A percentile compares a stretch with the other conserved stretches of the same genome.
phyloP scores from a whole-genome alignment of 192 early-diverging fungal genomes.

The Coemansia sp. region DNA sequence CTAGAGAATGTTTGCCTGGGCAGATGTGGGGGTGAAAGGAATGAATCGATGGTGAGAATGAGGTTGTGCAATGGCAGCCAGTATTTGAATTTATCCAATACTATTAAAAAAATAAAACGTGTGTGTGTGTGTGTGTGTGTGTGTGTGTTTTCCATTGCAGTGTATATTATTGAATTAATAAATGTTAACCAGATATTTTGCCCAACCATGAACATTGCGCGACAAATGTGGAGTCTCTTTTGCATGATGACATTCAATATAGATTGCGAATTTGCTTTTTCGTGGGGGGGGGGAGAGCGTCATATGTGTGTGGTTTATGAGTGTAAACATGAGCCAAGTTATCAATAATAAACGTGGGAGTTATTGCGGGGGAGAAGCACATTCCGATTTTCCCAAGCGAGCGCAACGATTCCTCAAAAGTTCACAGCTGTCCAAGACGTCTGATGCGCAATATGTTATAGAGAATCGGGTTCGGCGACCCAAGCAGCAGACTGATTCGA shows the following conservation, averaged over 20 bases:
- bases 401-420: no score
- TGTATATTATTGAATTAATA: background rate
- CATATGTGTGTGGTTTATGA: no score
- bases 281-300: background rate
- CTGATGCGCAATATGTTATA: no score
- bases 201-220: background rate
- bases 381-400: no score
- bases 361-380: background rate
- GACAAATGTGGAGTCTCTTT: background rate
- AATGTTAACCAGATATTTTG: background rate
- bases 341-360: background rate
- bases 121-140: background rate
- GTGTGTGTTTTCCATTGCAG: background rate
- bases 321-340: background rate
- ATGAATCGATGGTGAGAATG: constrained; percentile 1
- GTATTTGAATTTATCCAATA: background rate
- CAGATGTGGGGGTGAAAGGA: background rate
- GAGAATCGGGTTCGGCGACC: no score
- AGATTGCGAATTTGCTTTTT: background rate
- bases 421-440: no score
- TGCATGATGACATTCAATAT: background rate
- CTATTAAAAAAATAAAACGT: background rate
- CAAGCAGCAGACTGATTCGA: no score
- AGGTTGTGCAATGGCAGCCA: background rate
- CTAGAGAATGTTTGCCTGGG: constrained; percentile 4